Evolutionary conservation across 139 green algal genomes (phyloP), one percentile per base, ranked within the genome.

Genomic region (Chlorella sp.): DNA sequence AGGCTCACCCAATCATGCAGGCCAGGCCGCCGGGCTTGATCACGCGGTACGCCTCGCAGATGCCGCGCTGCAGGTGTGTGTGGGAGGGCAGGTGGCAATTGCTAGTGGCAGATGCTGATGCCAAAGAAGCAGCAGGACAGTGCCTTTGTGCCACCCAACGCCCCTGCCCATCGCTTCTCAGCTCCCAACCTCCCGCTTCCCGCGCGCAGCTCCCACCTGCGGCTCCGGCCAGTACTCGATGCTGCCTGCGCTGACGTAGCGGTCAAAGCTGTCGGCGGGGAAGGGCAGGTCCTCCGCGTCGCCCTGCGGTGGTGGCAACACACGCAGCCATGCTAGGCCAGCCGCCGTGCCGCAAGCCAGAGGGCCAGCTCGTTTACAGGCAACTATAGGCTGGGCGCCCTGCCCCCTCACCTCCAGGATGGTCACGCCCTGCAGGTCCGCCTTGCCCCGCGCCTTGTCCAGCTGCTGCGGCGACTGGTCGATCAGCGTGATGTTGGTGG

Each of bases 141-240:
- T n/a, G n/a, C n/a, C n/a, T n/a, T n/a, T n/a, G n/a, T n/a, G n/a
- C n/a, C n/a, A n/a, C n/a, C n/a, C n/a, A n/a, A n/a, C n/a, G n/a
- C n/a, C n/a, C n/a, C n/a, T n/a, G n/a, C n/a, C n/a, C n/a, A n/a
- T n/a, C n/a, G n/a, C n/a, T n/a, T n/a, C n/a, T n/a, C n/a, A n/a
- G n/a, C n/a, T n/a, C n/a, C n/a, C n/a, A n/a, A n/a, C n/a, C n/a
- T n/a, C n/a, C n/a, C n/a, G n/a, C n/a, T n/a, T n/a, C n/a, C n/a
- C n/a, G n/a, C n/a, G n/a, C 22, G 51, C 51, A 54, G 46, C 8
- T 7, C 51, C 51, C 14, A 60, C 51, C 51, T 60, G 87, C 16
- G 87, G 87, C 73, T 98, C 96, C 6, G 96, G 96, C 96, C 96
- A 99, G 90, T 99, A 99, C 92, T 98, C 92, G 68, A 98, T 98